These are phyloP conservation scores for Dissoconium aciculare DNA, from an alignment of 2,329 filamentous ascomycete genomes.

Conservation along the genomic window DNA sequence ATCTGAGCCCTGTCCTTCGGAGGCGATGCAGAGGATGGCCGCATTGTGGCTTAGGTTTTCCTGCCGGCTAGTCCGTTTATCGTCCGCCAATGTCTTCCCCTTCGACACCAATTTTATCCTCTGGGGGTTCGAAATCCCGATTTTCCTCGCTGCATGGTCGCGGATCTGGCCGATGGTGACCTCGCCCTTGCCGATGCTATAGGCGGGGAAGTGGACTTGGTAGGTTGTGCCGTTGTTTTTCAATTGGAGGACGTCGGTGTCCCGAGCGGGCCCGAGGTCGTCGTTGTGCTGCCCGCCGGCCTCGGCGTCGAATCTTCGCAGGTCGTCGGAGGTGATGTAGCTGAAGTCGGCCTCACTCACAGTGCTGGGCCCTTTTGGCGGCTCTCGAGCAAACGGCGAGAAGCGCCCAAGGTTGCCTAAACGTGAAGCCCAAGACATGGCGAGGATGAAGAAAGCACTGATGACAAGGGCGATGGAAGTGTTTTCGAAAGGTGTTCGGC, in stretches of 20 bases:
- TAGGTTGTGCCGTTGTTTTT: slow-evolving; percentile 53
- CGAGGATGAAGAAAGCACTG: slow-evolving; percentile 25
- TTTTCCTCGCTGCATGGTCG: slow-evolving; percentile 50
- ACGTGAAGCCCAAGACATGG: slow-evolving; percentile 35
- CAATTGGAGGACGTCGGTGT: slow-evolving; percentile 57
- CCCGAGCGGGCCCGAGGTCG: slow-evolving; percentile 30
- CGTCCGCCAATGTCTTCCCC: slow-evolving; percentile 54
- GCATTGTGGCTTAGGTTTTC: slow-evolving; percentile 45
- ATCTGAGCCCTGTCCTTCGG: slow-evolving; percentile 24
- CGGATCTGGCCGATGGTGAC: slow-evolving; percentile 51
- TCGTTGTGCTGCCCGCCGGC: slow-evolving; percentile 14
- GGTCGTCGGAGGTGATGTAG: slow-evolving; percentile 68
- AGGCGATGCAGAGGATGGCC: slow-evolving; percentile 46
- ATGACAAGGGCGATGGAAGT: slow-evolving; percentile 20
- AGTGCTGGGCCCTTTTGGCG: slow-evolving; percentile 31
- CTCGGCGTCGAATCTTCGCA: slow-evolving; percentile 30
- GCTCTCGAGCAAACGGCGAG: slow-evolving; percentile 34
- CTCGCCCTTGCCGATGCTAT: slow-evolving; percentile 60
- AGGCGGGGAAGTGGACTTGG: slow-evolving; percentile 58
- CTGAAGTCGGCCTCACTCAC: slow-evolving; percentile 65
- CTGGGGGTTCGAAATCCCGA: slow-evolving; percentile 44
- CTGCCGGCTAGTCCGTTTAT: slow-evolving; percentile 40
- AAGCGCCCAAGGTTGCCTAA: slow-evolving; percentile 32
- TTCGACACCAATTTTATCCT: slow-evolving; percentile 59
- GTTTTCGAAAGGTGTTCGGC: slow-evolving; percentile 18